These are phyloP conservation scores for Dianthus caryophyllus DNA, from an alignment of 148 eudicot species.

Conservation along the genomic window DNA sequence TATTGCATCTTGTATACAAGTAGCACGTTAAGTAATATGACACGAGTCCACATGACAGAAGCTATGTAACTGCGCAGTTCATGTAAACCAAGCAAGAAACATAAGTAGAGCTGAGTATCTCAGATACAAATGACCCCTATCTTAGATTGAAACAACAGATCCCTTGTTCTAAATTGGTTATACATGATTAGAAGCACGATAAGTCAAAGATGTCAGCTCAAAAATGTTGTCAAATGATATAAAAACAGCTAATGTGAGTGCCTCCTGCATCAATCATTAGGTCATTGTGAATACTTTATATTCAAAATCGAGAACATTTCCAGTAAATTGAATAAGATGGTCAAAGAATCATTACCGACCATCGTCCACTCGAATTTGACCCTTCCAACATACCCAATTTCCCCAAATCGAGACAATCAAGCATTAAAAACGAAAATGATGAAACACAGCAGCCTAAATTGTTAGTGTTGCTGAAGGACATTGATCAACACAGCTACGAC, in stretches of 20 bases:
- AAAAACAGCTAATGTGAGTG: background rate
- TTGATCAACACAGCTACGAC: background rate
- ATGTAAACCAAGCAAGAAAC: background rate
- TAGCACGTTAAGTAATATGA: too few relatives aligned
- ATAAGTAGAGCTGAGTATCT: background rate
- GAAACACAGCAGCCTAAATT: background rate
- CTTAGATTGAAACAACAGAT: background rate
- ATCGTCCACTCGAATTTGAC: background rate
- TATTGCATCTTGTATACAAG: too few relatives aligned
- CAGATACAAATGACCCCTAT: background rate
- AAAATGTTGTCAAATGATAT: background rate
- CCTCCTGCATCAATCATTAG: background rate
- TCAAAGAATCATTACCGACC: background rate
- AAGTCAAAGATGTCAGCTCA: background rate
- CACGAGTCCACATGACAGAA: too few relatives aligned
- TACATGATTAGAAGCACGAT: background rate
- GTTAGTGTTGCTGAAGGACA: background rate
- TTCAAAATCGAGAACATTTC: too few relatives aligned
- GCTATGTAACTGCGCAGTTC: background rate
- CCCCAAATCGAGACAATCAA: background rate
- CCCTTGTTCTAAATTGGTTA: background rate
- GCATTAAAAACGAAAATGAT: background rate
- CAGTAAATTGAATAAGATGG: too few relatives aligned
- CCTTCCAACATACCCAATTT: background rate
- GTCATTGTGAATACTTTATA: background rate